A percentile compares a stretch with the other conserved stretches of the same genome.
phyloP scores from a whole-genome alignment of 2,329 filamentous ascomycete genomes.

The Colletotrichum sp. region DNA sequence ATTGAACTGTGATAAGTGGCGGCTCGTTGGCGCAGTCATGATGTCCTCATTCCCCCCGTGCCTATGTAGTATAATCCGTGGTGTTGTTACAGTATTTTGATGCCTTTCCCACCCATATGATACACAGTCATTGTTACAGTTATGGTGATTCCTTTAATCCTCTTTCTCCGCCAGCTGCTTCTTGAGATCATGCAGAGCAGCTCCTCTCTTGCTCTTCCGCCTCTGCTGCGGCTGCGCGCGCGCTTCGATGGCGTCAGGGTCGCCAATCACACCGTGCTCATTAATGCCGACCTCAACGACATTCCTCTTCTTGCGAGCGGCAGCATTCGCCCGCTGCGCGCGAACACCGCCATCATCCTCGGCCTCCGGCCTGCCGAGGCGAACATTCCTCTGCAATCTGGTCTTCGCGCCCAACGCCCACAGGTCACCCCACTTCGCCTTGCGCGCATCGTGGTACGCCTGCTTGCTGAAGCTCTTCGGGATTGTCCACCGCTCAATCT shows the following conservation, averaged over 20 bases:
- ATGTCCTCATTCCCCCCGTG: neutral
- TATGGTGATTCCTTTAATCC: neutral
- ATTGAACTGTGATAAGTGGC: neutral
- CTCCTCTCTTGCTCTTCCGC: slow-evolving; percentile 43
- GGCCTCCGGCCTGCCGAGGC: slow-evolving; percentile 55
- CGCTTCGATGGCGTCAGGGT: slow-evolving; percentile 32
- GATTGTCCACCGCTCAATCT: slow-evolving; percentile 92
- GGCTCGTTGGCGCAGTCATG: neutral
- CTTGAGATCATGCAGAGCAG: slow-evolving; percentile 41
- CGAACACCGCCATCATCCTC: slow-evolving; percentile 52
- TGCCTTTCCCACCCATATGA: slow-evolving; percentile 6
- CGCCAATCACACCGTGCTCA: slow-evolving; percentile 26
- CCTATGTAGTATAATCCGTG: neutral
- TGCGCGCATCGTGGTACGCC: slow-evolving; percentile 91
- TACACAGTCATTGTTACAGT: slow-evolving; percentile 6
- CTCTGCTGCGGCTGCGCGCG: slow-evolving; percentile 38
- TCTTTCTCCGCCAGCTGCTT: slow-evolving; percentile 43
- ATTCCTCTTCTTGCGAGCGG: slow-evolving; percentile 39
- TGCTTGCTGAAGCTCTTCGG: slow-evolving; percentile 80
- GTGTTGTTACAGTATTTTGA: slow-evolving; percentile 6
- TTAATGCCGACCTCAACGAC: slow-evolving; percentile 40
- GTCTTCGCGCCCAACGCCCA: slow-evolving; percentile 97
- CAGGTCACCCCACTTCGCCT: slow-evolving; percentile 88
- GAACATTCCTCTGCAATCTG: slow-evolving; percentile 64
- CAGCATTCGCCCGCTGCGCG: slow-evolving; percentile 29